phyloP scores from a whole-genome alignment of 2,329 filamentous ascomycete genomes.

The Calonectria hawksworthii region DNA sequence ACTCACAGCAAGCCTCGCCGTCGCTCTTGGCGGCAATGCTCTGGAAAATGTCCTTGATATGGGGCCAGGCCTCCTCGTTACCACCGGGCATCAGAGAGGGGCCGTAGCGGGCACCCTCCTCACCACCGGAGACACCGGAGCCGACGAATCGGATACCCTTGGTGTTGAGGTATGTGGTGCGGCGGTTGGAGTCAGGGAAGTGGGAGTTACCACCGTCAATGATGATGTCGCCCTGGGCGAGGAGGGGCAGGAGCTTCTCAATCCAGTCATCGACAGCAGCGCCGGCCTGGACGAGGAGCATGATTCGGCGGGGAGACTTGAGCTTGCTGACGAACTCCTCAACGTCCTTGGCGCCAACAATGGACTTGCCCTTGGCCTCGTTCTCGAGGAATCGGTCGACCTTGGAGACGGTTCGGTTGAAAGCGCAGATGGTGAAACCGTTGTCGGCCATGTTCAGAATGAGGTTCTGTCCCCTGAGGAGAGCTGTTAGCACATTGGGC shows the following conservation, averaged over 20 bases:
- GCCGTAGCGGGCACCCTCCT: slow-evolving; percentile 98
- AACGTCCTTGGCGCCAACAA: slow-evolving; percentile 92
- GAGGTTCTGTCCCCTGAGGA: slow-evolving; percentile 81
- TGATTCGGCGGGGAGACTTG: slow-evolving; percentile 96
- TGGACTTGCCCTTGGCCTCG: slow-evolving; percentile 94
- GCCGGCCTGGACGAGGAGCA: slow-evolving; percentile 99
- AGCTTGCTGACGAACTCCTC: slow-evolving; percentile 97
- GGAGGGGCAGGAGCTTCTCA: slow-evolving; percentile 87
- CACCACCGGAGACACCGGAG: slow-evolving; percentile 97
- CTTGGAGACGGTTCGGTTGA: slow-evolving; percentile 99
- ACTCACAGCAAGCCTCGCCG: slow-evolving; percentile 97
- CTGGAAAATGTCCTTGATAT: slow-evolving; percentile 99
- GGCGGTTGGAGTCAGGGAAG: slow-evolving; percentile 98
- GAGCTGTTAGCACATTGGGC: slow-evolving; percentile 31
- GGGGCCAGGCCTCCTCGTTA: slow-evolving; percentile 97
- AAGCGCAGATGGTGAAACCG: slow-evolving; percentile 96
- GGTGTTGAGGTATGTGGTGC: slow-evolving; percentile 85
- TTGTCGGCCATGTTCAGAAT: slow-evolving; percentile 92
- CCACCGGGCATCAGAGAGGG: slow-evolving; percentile 99
- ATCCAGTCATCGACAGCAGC: slow-evolving; percentile 99
- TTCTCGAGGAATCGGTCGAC: slow-evolving; percentile 94
- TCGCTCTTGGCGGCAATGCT: slow-evolving; percentile 98
- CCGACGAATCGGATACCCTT: slow-evolving; percentile 98
- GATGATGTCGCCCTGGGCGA: slow-evolving; percentile 94
- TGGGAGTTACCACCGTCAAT: slow-evolving; percentile 99